Conservation (phyloP, 345 rosid species). For the Triadica sebifera region DNA sequence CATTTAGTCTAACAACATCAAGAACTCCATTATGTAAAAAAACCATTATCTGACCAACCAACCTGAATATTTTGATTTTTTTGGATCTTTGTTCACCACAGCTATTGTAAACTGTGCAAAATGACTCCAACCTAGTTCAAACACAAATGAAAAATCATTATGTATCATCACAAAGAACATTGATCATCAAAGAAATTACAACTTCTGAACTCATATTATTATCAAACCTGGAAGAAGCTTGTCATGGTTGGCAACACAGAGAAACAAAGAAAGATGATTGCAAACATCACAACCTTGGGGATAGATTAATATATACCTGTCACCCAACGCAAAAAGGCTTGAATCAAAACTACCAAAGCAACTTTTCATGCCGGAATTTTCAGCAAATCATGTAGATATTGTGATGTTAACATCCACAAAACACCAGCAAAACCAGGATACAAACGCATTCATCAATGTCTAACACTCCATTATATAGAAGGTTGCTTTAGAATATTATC, state of each 20-base stretch:
- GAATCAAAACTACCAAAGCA: slow-evolving; percentile 13
- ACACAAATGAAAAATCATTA: neutral
- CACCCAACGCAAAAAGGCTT: slow-evolving; percentile 15
- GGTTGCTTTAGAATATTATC: too few relatives aligned
- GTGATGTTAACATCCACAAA: too few relatives aligned
- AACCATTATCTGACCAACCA: slow-evolving; percentile 24
- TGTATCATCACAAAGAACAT: neutral
- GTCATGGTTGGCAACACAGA: slow-evolving; percentile 86
- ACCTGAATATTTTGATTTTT: slow-evolving; percentile 92
- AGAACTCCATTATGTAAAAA: slow-evolving; percentile 1
- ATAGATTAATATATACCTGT: slow-evolving; percentile 85
- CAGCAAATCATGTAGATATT: neutral
- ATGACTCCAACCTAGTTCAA: slow-evolving; percentile 84
- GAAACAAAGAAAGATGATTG: slow-evolving; percentile 90
- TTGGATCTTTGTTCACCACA: slow-evolving; percentile 82
- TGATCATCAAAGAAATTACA: neutral
- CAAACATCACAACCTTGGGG: slow-evolving; percentile 91
- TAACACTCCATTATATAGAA: neutral
- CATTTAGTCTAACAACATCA: slow-evolving; percentile 26
- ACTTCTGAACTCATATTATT: slow-evolving; percentile 2
- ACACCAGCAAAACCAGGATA: neutral
- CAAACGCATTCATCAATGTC: neutral
- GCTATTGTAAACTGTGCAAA: slow-evolving; percentile 95
- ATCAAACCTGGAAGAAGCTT: slow-evolving; percentile 90
- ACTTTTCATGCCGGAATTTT: neutral